phyloP scores from a whole-genome alignment of 116 monocot genomes.

The Zostera marina region DNA sequence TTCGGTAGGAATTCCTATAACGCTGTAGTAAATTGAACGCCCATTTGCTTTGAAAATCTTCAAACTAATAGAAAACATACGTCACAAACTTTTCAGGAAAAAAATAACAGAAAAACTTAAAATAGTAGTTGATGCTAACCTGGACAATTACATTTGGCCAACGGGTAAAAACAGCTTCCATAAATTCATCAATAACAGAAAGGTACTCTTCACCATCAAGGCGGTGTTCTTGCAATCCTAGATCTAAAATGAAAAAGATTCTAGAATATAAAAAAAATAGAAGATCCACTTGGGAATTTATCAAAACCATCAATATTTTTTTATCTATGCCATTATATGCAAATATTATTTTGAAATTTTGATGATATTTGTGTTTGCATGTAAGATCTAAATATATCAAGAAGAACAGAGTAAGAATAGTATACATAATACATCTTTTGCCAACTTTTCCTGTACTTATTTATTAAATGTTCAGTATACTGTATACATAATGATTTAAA shows the following conservation, averaged over 20 bases:
- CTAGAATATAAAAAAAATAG: slow-evolving; percentile 1
- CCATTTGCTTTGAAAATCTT: slow-evolving; percentile 99
- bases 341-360: too few relatives aligned
- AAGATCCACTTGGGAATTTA: background rate
- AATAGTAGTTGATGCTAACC: slow-evolving; percentile 22
- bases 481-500: too few relatives aligned
- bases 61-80: slow-evolving; percentile 44
- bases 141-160: slow-evolving; percentile 98
- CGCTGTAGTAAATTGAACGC: slow-evolving; percentile 90
- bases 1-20: slow-evolving; percentile 78
- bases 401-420: too few relatives aligned
- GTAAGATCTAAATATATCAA: too few relatives aligned
- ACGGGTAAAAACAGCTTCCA: slow-evolving; percentile 98
- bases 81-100: background rate
- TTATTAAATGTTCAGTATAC: too few relatives aligned
- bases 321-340: too few relatives aligned
- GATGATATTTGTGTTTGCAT: too few relatives aligned
- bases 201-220: slow-evolving; percentile 89
- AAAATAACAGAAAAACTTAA: background rate
- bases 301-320: background rate
- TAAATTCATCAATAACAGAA: slow-evolving; percentile 96
- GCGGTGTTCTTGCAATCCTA: slow-evolving; percentile 82
- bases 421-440: too few relatives aligned
- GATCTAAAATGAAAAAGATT: slow-evolving; percentile 32
- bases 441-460: too few relatives aligned